Conservation (phyloP, 306 rosid genomes). For the Arachis stenosperma region DNA sequence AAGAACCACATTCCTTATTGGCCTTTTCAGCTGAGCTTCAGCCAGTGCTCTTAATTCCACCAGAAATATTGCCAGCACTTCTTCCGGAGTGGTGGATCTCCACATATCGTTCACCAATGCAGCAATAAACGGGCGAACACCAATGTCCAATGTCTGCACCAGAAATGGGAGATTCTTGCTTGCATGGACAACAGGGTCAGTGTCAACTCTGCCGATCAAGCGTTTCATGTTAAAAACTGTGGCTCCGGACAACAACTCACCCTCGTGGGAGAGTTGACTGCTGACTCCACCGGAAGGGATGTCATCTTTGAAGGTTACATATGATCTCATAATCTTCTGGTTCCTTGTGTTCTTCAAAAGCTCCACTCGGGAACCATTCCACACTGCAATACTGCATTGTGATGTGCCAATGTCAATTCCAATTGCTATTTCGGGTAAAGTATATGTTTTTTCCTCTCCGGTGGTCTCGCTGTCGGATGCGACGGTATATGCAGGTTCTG, state of each 20-base stretch:
- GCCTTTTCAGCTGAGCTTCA: conserved; percentile 61
- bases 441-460: conserved; percentile 62
- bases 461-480: conserved; percentile 81
- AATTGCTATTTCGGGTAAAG: conserved; percentile 71
- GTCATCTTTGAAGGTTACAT: conserved; percentile 71
- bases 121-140: conserved; percentile 80
- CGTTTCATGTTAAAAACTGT: conserved; percentile 92
- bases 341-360: conserved; percentile 69
- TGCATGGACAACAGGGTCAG: conserved; percentile 79
- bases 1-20: conserved; percentile 71
- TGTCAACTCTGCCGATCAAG: conserved; percentile 81
- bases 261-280: conserved; percentile 55
- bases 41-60: conserved; percentile 70
- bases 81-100: conserved; percentile 89
- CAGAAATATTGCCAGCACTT: conserved; percentile 72
- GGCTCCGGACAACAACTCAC: conserved; percentile 72
- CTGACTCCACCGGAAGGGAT: conserved; percentile 69
- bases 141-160: conserved; percentile 83
- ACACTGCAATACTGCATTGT: conserved; percentile 82
- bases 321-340: conserved; percentile 79
- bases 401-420: conserved; percentile 92
- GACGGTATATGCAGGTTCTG: conserved; percentile 77
- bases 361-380: conserved; percentile 88
- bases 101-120: conserved; percentile 77
- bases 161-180: conserved; percentile 82